Evolutionary conservation across 352 stramenopile genomes (phyloP).

Genomic region (Pythium myriotylum): DNA sequence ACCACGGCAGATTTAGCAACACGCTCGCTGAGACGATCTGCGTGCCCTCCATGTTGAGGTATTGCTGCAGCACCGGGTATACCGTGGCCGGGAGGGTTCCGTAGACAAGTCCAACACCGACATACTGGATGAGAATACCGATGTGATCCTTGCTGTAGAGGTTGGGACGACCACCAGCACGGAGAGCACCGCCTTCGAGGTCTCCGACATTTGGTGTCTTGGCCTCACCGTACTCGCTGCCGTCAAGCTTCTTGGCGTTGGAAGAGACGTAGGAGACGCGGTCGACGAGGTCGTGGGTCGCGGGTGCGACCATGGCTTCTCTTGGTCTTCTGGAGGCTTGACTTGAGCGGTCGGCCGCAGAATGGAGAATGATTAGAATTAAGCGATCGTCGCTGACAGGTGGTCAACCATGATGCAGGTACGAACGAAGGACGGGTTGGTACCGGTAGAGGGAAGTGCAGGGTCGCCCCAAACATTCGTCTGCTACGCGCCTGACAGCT

Average conservation of each 20-base stretch:
- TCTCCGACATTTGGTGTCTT: no score
- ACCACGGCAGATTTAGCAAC: slow-evolving; percentile 33
- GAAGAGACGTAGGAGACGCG: slow-evolving; percentile 15
- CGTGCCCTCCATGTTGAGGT: slow-evolving; percentile 35
- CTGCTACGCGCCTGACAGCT: no score
- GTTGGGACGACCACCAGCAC: slow-evolving; percentile 15
- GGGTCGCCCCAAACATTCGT: no score
- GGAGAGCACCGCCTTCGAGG: neutral
- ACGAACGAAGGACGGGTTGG: no score
- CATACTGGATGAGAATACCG: slow-evolving; percentile 27
- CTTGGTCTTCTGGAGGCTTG: neutral
- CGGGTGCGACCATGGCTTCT: no score
- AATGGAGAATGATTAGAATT: no score
- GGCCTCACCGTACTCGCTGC: no score
- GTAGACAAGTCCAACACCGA: neutral
- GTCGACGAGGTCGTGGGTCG: slow-evolving; percentile 7
- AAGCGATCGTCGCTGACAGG: no score
- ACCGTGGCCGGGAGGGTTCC: slow-evolving; percentile 22
- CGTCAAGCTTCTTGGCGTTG: slow-evolving; percentile 1
- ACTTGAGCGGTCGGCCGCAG: no score
- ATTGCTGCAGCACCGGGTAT: slow-evolving; percentile 19
- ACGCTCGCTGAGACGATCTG: slow-evolving; percentile 29
- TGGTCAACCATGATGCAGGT: no score
- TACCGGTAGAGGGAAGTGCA: no score
- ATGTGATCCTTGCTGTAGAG: slow-evolving; percentile 20